Evolutionary conservation across 768 basidiomycete species (phyloP), one percentile per base, ranked within the genome.

Genomic region (Termitomyces sp.): DNA sequence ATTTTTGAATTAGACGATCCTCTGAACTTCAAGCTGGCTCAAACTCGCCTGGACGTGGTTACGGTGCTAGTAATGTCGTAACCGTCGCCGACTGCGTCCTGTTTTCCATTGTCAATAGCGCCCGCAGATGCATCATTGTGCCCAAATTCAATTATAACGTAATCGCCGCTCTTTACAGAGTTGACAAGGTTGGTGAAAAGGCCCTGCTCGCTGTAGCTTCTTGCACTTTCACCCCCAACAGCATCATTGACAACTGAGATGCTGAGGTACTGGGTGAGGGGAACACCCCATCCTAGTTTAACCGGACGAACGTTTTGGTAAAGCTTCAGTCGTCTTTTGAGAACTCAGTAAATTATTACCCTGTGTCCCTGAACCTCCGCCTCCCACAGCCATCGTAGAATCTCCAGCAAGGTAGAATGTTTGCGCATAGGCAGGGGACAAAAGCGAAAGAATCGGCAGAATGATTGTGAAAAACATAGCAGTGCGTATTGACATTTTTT

Each of bases 121-220:
- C 38, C 53, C 13, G 71, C 63, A 23, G 65, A 59, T 5, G 72
- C 73, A 55, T 79, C 78, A 57, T 80, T 81, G 60, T 80, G 79
- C 5, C 78, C 79, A 49, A 81, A 78, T 53, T 75, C 72, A 47
- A 78, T 75, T 51, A 79, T 62, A 20, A 75, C 76, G 62, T 70
- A 75, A 55, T 76, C 75, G 7, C 73, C 73, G 18, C 63, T 53
- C 52, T 72, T 70, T 2, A 66, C 72, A 3, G 69, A 70, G 60
- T 74, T 72, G 53, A 75, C 70, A 35, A 78, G 63, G 7, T 69
- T 71, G n/a, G 69, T 70, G 61, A 81, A 79, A 13, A 73, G 68
- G 39, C 78, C 77, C 55, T 79, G 74, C 25, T 77, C 76, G 13
- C 75, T 77, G 54, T 73, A 81, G 40, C 75, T 76, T 35, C 80